Conservation (phyloP, 2,329 filamentous ascomycete species). For the Colletotrichum australisinense region DNA sequence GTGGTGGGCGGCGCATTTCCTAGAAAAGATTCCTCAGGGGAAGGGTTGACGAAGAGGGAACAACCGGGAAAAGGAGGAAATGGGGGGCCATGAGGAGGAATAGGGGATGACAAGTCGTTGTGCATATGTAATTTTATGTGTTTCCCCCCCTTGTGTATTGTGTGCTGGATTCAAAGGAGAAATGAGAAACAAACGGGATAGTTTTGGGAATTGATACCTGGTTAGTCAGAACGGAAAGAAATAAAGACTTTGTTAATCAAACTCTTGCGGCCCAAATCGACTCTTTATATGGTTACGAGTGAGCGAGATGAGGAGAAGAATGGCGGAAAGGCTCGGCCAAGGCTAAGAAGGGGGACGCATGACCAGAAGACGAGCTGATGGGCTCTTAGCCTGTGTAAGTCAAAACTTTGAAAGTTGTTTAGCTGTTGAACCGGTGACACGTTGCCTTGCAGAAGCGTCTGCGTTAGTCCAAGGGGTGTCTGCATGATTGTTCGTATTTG, state of each 20-base stretch:
- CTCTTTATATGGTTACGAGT: not conserved
- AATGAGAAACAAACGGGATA: conserved; percentile 15
- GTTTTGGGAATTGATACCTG: conserved; percentile 23
- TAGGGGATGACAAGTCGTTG: not conserved
- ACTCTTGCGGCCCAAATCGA: not conserved
- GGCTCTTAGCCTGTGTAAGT: not conserved
- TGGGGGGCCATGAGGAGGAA: not conserved
- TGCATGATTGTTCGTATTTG: not conserved
- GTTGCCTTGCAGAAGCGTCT: not conserved
- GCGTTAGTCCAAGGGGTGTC: not conserved
- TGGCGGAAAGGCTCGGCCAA: not conserved
- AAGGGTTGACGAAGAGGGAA: not conserved
- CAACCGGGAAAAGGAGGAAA: not conserved
- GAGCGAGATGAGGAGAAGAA: too few species aligned
- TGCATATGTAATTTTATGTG: conserved; percentile 36
- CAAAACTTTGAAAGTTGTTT: not conserved
- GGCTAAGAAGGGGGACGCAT: not conserved
- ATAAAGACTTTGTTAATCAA: not conserved
- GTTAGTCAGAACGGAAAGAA: conserved; percentile 2
- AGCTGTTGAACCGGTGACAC: not conserved
- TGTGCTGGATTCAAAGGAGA: not conserved
- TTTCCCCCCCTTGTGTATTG: conserved; percentile 11
- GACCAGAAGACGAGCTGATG: not conserved
- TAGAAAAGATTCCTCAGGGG: conserved; percentile 6
- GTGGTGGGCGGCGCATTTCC: conserved; percentile 16